These are phyloP conservation scores for Primulina eburnea DNA, from an alignment of 257 asterid genomes.

Conservation along the genomic window DNA sequence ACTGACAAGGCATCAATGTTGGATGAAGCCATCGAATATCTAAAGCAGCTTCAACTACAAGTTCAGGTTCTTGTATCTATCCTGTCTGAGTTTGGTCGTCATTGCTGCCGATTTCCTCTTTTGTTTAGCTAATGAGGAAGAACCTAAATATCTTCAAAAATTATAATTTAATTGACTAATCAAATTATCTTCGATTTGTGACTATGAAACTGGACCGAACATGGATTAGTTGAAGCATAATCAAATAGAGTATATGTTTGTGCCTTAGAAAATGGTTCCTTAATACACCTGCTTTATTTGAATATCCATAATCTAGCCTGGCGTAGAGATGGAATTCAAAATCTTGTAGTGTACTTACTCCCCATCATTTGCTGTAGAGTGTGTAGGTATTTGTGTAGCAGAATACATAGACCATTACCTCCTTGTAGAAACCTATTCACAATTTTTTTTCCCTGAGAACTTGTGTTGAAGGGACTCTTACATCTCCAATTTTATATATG, in stretches of 20 bases:
- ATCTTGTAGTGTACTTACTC: no score
- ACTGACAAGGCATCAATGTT: conserved; percentile 98
- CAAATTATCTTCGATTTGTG: background rate
- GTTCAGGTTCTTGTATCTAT: conserved; percentile 67
- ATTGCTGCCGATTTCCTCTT: background rate
- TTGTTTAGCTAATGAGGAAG: background rate
- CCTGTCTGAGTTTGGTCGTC: background rate
- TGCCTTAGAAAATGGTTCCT: background rate
- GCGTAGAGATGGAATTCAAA: background rate
- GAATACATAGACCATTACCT: no score
- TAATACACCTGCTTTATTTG: background rate
- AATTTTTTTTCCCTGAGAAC: background rate
- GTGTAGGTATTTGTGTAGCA: no score
- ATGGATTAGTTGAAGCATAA: background rate
- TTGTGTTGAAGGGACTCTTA: background rate
- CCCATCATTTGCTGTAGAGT: no score
- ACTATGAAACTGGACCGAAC: background rate
- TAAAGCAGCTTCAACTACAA: conserved; percentile 95
- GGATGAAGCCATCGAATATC: conserved; percentile 96
- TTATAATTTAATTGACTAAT: background rate
- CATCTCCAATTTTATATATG: background rate
- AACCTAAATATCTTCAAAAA: background rate
- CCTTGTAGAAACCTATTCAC: background rate
- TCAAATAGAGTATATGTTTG: no score
- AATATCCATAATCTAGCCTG: background rate